A percentile compares a stretch with the other conserved stretches of the same genome.
Conservation (phyloP, 2,329 filamentous ascomycete species). For the Colletotrichum plurivorum region DNA sequence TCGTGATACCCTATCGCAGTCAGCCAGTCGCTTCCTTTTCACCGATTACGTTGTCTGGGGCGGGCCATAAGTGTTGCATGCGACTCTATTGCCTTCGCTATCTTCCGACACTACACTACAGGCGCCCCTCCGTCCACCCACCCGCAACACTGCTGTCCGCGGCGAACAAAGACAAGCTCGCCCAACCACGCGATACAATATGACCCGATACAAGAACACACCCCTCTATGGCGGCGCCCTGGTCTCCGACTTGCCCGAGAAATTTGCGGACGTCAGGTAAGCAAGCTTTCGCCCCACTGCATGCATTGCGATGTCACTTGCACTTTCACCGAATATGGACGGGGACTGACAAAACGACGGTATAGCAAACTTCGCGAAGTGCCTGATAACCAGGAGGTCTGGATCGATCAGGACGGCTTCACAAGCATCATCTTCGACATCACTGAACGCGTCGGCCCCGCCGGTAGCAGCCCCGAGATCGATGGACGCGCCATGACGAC, state of each 20-base stretch:
- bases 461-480: constrained; percentile 68
- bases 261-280: constrained; percentile 82
- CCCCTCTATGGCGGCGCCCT: constrained; percentile 82
- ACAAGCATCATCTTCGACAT: constrained; percentile 93
- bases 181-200: constrained; percentile 44
- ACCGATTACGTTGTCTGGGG: neutral
- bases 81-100: no score
- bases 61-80: neutral
- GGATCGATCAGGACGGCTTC: constrained; percentile 86
- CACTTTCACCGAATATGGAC: no score
- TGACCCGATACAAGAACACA: constrained; percentile 69
- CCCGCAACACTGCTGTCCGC: no score
- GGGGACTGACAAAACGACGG: neutral
- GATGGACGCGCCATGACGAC: constrained; percentile 79
- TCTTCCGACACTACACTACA: neutral
- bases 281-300: no score
- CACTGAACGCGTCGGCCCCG: constrained; percentile 79
- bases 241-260: constrained; percentile 75
- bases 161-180: no score
- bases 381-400: constrained; percentile 93
- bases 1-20: constrained; percentile 10
- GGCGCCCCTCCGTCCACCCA: no score
- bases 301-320: no score
- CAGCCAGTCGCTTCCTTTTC: neutral
- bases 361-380: constrained; percentile 79